Base-by-base conservation (phyloP, 2,329 filamentous ascomycete species). In the Pseudophaeomoniella oleicola region DNA sequence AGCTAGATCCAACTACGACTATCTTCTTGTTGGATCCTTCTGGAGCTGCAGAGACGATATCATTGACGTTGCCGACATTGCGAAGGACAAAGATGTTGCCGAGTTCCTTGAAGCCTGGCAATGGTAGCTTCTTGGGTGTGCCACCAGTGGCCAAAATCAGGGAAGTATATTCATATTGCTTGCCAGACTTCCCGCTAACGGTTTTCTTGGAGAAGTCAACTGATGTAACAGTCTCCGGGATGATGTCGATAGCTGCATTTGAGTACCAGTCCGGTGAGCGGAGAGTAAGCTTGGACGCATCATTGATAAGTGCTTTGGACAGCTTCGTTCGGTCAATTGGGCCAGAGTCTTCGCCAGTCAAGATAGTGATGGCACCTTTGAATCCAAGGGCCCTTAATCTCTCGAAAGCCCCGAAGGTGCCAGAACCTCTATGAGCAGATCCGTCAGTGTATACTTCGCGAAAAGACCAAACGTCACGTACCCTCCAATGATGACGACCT, bases 241-340 rank as follows among this genome's bases (percentile, higher is more conserved):
- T 50, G 4, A 69, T 62, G 2, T 75, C 65, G 37, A 79, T 69
- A 10, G 64, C 66, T 2, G 70, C 68, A 18, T 69, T 63, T 40
- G 69, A 77, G 58, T 83, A 96, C 72, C 82, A 94, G 19, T 78
- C 74, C 44, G 75, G 69, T 37, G 82, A 72, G 42, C 90, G 72
- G 69, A 78, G 81, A 30, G 80, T 75, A 31, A 94, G 62, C 61
- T 93, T 94, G 32, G 71, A 69, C 1, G 75, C 58, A 53, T 98
- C 88, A 4, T 82, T 75, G 43, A 94, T 71, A 10, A 98, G 68
- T 0, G 88, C 85, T 61, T 98, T 98, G 52, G 87, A 94, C 30
- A 98, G 71, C 66, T 96, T 96, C 9, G 90, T 85, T 14, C 90
- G 76, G 62, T 98, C 90, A 49, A 96, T 87, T 19, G 87, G 87